Evolutionary conservation across 2,329 filamentous ascomycete genomes (phyloP).

Genomic region (Lasiodiplodia sp.): DNA sequence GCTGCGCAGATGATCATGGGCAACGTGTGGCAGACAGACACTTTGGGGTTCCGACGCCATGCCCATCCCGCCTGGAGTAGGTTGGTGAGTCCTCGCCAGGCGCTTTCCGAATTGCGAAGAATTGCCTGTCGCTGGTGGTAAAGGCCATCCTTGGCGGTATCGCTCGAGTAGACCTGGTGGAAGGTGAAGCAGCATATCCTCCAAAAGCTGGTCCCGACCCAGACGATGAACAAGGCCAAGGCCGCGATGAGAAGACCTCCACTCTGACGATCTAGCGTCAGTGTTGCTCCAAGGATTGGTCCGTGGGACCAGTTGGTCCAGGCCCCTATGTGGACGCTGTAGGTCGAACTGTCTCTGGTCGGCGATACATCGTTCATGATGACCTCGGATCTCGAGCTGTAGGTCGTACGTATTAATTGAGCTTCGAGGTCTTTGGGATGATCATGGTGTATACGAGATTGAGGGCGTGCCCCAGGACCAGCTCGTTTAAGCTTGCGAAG

Average conservation of each 20-base stretch:
- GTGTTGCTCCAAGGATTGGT: slow-evolving; percentile 40
- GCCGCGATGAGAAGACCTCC: slow-evolving; percentile 47
- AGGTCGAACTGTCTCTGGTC: slow-evolving; percentile 1
- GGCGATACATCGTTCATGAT: neutral
- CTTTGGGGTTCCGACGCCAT: slow-evolving; percentile 2
- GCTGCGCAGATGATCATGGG: slow-evolving; percentile 3
- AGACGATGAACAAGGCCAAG: slow-evolving; percentile 42
- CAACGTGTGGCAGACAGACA: neutral
- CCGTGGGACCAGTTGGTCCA: slow-evolving; percentile 47
- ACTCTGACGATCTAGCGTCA: slow-evolving; percentile 41
- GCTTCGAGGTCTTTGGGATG: neutral
- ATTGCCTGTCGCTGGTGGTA: slow-evolving; percentile 36
- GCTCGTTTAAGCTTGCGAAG: neutral
- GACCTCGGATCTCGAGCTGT: neutral
- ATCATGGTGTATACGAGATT: neutral
- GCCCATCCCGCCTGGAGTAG: slow-evolving; percentile 9
- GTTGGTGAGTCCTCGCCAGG: slow-evolving; percentile 1
- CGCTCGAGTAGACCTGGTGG: slow-evolving; percentile 34
- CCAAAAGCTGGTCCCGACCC: slow-evolving; percentile 37
- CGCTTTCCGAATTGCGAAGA: slow-evolving; percentile 29
- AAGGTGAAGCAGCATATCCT: slow-evolving; percentile 34
- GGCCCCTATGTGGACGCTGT: slow-evolving; percentile 37
- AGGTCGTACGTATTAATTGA: neutral
- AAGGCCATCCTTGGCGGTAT: slow-evolving; percentile 34
- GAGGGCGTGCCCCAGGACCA: neutral